Base-by-base conservation (phyloP, 495 filamentous ascomycete species). In the Lichina pygmaea region DNA sequence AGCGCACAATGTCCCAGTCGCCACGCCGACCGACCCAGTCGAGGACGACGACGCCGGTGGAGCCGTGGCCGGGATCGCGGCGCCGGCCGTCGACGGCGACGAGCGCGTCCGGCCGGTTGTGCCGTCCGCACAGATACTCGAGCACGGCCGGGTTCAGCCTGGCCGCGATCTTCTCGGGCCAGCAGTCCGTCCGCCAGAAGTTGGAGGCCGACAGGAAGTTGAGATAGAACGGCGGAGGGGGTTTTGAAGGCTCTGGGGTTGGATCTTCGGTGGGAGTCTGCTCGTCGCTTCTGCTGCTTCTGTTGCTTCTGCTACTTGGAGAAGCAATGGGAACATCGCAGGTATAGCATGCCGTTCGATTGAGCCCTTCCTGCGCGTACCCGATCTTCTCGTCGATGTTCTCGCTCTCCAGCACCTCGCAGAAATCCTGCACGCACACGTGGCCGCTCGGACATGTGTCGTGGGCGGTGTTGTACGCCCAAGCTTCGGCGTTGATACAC, bases 391-490 rank as follows among this genome's bases (percentile, higher is more conserved):
- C 71, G 42, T 73, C 65, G 47, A 97, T 84, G 48, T 78, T 80
- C 47, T 68, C 59, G 7, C 67, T 72, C 54, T 84, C 72, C 37
- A 77, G 58, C 13, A 97, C 76, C 54, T 92, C 86, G 65, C 86
- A 95, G 57, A 84, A 95, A 58, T 97, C 89, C 62, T 97, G 89
- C 36, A 97, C 76, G 45, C 83, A 75, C 31, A 93, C 70, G 50
- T 75, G 67, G 6, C 78, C 84, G 54, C 73, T 75, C 9, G 75
- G 71, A 41, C 78, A 77, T 9, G 61, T 65, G 11, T 78, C 74
- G 53, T 92, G 68, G 7, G 78, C 71, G 34, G 79, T 84, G 57
- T 97, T 97, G 58, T 95, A 80, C 2, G 75, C 77, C 89, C 89
- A 97, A 44, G 62, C 64, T 44, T 72, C 72, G 15, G 73, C 89